These are phyloP conservation scores for Leptosphaerulina australis DNA, from an alignment of 2,329 filamentous ascomycete species.

Conservation along the genomic window DNA sequence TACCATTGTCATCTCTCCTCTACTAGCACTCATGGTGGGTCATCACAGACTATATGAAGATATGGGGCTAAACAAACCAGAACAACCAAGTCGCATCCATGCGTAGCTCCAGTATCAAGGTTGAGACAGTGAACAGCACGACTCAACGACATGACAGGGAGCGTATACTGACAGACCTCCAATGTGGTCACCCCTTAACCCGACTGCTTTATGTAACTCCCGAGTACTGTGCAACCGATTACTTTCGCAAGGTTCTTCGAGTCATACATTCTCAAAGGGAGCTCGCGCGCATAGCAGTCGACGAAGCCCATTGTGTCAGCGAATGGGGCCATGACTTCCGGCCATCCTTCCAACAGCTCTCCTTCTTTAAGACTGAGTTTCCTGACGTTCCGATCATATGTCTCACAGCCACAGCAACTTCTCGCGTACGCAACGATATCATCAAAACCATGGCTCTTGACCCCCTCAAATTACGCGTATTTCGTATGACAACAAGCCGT, in stretches of 20 bases:
- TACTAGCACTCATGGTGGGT: slow-evolving; percentile 83
- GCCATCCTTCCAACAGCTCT: slow-evolving; percentile 85
- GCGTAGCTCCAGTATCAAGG: slow-evolving; percentile 73
- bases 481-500: slow-evolving; percentile 82
- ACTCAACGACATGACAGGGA: slow-evolving; percentile 70
- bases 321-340: slow-evolving; percentile 99
- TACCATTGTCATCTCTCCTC: slow-evolving; percentile 86
- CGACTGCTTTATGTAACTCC: slow-evolving; percentile 92
- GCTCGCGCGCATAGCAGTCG: slow-evolving; percentile 85
- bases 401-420: slow-evolving; percentile 88
- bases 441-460: slow-evolving; percentile 75
- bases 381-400: slow-evolving; percentile 90
- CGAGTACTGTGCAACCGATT: slow-evolving; percentile 78
- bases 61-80: slow-evolving; percentile 51
- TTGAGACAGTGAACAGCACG: slow-evolving; percentile 85
- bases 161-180: slow-evolving; percentile 77
- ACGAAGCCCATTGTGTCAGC: slow-evolving; percentile 96
- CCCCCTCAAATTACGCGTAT: slow-evolving; percentile 68
- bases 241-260: slow-evolving; percentile 75
- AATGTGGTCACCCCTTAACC: slow-evolving; percentile 82
- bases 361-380: slow-evolving; percentile 82
- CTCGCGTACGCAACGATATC: slow-evolving; percentile 80
- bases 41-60: background rate
- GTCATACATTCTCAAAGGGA: slow-evolving; percentile 80
- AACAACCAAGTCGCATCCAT: slow-evolving; percentile 91